These are phyloP conservation scores for Exsudoporus frostii DNA, from an alignment of 768 basidiomycete species.

Conservation along the genomic window DNA sequence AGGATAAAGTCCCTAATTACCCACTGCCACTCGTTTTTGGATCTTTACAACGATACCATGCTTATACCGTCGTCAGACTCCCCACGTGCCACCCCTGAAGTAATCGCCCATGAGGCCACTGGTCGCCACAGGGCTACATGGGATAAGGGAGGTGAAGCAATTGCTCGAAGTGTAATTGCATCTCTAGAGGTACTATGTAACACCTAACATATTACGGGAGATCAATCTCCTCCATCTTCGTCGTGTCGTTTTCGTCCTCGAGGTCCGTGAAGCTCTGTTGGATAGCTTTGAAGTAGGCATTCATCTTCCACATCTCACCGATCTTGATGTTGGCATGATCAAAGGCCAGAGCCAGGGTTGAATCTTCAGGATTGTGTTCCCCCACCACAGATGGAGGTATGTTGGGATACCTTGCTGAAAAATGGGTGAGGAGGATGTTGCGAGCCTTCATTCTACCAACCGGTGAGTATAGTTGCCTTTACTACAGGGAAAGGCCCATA, in stretches of 20 bases:
- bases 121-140: constrained; percentile 12
- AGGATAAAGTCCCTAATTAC: constrained; percentile 34
- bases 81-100: constrained; percentile 8
- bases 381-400: constrained; percentile 51
- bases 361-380: constrained; percentile 28
- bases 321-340: constrained; percentile 73
- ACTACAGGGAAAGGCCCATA: constrained; percentile 31
- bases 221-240: constrained; percentile 13
- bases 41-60: constrained; percentile 38
- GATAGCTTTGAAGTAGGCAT: constrained; percentile 69
- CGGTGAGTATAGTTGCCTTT: not conserved
- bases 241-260: constrained; percentile 38
- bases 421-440: constrained; percentile 89
- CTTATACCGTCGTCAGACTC: constrained; percentile 21
- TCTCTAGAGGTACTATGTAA: constrained; percentile 43
- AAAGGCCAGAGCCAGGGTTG: constrained; percentile 72
- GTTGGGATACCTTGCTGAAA: constrained; percentile 91
- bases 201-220: constrained; percentile 16
- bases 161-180: constrained; percentile 47
- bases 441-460: constrained; percentile 73
- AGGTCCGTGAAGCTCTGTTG: constrained; percentile 59
- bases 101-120: not conserved
- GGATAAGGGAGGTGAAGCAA: constrained; percentile 38
- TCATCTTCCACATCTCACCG: constrained; percentile 83
- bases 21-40: constrained; percentile 40